These are phyloP conservation scores for Kwoniella sp. DNA, from an alignment of 768 basidiomycete species.

Conservation along the genomic window DNA sequence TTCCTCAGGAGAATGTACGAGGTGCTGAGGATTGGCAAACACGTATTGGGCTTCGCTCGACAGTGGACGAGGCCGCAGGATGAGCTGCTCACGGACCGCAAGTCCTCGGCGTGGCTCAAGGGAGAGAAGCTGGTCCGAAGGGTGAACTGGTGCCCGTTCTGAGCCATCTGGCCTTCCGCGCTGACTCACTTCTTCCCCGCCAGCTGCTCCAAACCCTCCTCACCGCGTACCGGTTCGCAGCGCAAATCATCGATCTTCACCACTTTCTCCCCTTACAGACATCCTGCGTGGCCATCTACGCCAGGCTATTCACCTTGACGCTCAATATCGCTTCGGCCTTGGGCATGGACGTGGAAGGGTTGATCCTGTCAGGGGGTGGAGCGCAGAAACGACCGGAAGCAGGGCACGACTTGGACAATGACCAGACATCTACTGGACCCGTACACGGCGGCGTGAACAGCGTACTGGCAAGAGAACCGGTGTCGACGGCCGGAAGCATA, in stretches of 20 bases:
- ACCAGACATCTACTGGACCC: no score
- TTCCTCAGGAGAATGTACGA: slow-evolving; percentile 26
- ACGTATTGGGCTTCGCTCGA: not conserved
- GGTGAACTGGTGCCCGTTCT: not conserved
- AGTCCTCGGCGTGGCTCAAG: no score
- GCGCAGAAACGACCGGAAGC: no score
- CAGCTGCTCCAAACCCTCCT: slow-evolving; percentile 12
- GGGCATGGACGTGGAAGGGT: slow-evolving; percentile 4
- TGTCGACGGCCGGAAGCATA: no score
- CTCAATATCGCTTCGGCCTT: slow-evolving; percentile 10
- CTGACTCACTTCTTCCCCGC: no score
- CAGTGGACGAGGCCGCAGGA: no score
- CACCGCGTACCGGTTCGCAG: slow-evolving; percentile 7
- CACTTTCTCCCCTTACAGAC: slow-evolving; percentile 40
- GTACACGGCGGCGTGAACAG: no score
- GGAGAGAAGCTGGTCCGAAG: no score
- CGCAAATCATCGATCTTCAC: slow-evolving; percentile 27
- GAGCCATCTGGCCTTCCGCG: not conserved
- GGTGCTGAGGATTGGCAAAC: slow-evolving; percentile 19
- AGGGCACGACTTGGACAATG: no score
- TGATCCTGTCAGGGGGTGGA: not conserved
- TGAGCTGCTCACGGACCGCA: no score
- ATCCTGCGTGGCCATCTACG: slow-evolving; percentile 22
- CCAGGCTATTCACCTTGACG: slow-evolving; percentile 26
- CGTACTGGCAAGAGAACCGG: no score